These are phyloP conservation scores for Trypanosoma cruzi DNA, from an alignment of 208 protist species.

Conservation along the genomic window DNA sequence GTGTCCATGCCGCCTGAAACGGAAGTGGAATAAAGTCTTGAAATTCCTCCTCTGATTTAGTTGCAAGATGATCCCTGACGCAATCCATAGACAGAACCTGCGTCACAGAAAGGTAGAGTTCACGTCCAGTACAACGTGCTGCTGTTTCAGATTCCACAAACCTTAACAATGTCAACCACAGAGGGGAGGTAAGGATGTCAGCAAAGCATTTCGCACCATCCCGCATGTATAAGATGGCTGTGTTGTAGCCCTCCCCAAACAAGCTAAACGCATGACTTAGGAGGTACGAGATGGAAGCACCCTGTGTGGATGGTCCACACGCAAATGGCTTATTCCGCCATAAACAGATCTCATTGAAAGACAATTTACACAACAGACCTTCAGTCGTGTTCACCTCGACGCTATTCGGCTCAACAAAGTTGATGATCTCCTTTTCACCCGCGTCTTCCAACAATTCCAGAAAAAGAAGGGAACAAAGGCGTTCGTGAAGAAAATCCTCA, in stretches of 20 bases:
- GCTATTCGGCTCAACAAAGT: not conserved
- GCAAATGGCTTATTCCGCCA: not conserved
- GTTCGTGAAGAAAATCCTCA: not conserved
- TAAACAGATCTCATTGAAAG: not conserved
- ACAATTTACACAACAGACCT: not conserved
- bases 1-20: conserved; percentile 48
- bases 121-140: not conserved
- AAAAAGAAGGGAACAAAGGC: conserved; percentile 7
- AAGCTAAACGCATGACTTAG: conserved; percentile 22
- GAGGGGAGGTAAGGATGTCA: conserved; percentile 30
- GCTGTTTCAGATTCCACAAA: conserved; percentile 25
- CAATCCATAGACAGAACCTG: conserved; percentile 36
- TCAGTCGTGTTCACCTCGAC: not conserved
- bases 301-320: not conserved
- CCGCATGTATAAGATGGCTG: conserved; percentile 31
- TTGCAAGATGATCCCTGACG: conserved; percentile 21
- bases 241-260: conserved; percentile 39
- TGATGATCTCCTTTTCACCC: not conserved
- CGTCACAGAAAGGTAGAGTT: conserved; percentile 43
- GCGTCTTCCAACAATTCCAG: not conserved
- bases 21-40: conserved; percentile 14
- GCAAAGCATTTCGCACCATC: not conserved
- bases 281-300: conserved; percentile 1
- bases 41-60: no score
- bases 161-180: conserved; percentile 30